These are phyloP conservation scores for Debaryomycetaceae sp. DNA, from an alignment of 1,139 yeast species.

Conservation along the genomic window DNA sequence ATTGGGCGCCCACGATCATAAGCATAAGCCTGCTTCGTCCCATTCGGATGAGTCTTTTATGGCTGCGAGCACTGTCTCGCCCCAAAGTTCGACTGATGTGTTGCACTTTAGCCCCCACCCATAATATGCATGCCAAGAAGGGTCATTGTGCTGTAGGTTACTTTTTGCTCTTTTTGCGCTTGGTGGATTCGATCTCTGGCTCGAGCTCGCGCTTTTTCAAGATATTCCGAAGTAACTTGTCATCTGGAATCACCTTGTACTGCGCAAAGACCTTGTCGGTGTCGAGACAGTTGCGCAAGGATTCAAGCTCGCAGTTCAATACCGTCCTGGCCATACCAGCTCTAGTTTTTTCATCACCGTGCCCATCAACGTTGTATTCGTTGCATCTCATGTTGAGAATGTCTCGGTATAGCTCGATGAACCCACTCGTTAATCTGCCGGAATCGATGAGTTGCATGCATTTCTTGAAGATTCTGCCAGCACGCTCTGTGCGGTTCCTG, in stretches of 20 bases:
- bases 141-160: too few relatives aligned
- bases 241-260: conserved; percentile 49
- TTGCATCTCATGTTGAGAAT: conserved; percentile 32
- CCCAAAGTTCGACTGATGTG: too few relatives aligned
- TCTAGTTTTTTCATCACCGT: conserved; percentile 11
- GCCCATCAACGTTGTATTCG: conserved; percentile 21
- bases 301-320: conserved; percentile 47
- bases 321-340: conserved; percentile 50
- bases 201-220: too few relatives aligned
- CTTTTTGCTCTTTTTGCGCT: too few relatives aligned
- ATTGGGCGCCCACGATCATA: too few relatives aligned
- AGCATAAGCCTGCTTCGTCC: too few relatives aligned
- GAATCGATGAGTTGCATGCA: conserved; percentile 43
- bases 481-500: too few relatives aligned
- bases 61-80: too few relatives aligned
- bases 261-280: conserved; percentile 26
- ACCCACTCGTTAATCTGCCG: conserved; percentile 34
- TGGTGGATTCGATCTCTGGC: too few relatives aligned
- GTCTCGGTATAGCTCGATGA: conserved; percentile 25
- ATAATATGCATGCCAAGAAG: too few relatives aligned
- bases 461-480: conserved; percentile 37
- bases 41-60: too few relatives aligned
- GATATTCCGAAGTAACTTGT: conserved; percentile 52
- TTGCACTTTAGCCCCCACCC: too few relatives aligned
- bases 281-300: conserved; percentile 40